Base-by-base conservation (phyloP, 2,329 filamentous ascomycete species). In the Diplodia sapinea region DNA sequence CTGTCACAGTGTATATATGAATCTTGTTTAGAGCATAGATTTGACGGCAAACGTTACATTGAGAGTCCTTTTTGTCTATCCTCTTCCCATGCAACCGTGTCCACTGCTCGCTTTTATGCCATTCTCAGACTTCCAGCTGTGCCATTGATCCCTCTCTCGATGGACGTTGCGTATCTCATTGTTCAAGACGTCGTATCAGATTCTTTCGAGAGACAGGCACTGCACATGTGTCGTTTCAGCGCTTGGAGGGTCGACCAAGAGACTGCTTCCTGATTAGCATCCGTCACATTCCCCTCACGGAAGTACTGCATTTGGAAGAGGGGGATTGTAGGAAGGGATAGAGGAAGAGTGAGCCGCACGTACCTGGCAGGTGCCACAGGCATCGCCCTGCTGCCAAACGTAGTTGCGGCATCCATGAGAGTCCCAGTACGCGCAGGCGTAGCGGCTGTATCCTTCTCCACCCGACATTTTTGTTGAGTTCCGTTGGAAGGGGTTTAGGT, bases 391-490 rank as follows among this genome's bases (percentile, higher is more conserved):
- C 57, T 65, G 59, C 61, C 61, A 68, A 2, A 68, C 67, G 29
- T 57, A 68, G 54, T 68, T 66, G 29, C 52, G 59, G 43, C 67
- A 68, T 7, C 55, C 49, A 20, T 57, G 43, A 11, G 38, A 31
- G 40, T 61, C 50, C 50, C 61, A 43, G 63, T 68, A 65, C 12
- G 50, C 33, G 49, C 67, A 68, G 31, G 55, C 47, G 38, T 54
- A 59, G 47, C 56, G 56, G 63, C 55, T 61, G 62, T 62, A 68
- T n/a, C 67, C 67, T 52, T 57, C 61, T 36, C 67, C 67, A 13
- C 51, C 62, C 7, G 59, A 20, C 59, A 63, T 63, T 8, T 31
- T 38, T 47, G n/a, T 5, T 31, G 38, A 4, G n/a, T 7, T 47
- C 9, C n/a, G n/a, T 52, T 23, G 50, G 11, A 52, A 8, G 12